These are phyloP conservation scores for Ustilago loliicola DNA, from an alignment of 1,284 basidiomycete species.

Conservation along the genomic window DNA sequence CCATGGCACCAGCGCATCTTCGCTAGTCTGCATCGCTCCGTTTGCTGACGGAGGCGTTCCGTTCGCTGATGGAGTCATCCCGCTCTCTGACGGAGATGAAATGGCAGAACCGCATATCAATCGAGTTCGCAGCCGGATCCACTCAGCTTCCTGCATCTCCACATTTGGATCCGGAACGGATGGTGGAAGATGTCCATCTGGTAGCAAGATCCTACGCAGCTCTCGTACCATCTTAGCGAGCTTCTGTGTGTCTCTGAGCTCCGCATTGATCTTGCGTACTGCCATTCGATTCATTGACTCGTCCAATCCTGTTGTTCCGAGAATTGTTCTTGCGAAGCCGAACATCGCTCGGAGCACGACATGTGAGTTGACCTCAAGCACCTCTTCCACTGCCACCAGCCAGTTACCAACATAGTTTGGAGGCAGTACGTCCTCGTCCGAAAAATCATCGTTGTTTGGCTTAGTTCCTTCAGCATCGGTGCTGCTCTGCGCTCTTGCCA, in stretches of 20 bases:
- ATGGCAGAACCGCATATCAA: constrained; percentile 11
- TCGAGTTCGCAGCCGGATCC: constrained; percentile 39
- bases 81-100: neutral
- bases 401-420: constrained; percentile 40
- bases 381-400: constrained; percentile 33
- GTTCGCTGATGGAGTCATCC: neutral
- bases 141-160: constrained; percentile 40
- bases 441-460: neutral
- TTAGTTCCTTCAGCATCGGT: neutral
- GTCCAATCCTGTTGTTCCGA: constrained; percentile 25
- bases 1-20: constrained; percentile 11
- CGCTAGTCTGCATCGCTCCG: neutral
- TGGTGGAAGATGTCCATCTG: constrained; percentile 42
- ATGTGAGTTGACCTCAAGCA: constrained; percentile 20
- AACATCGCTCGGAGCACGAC: constrained; percentile 21
- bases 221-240: constrained; percentile 20
- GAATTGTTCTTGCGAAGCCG: constrained; percentile 20
- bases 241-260: constrained; percentile 30
- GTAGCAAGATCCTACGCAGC: constrained; percentile 35
- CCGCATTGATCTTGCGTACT: constrained; percentile 18
- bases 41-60: neutral
- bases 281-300: constrained; percentile 27
- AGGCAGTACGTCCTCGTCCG: constrained; percentile 11
- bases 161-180: constrained; percentile 41
- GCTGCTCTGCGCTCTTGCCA: neutral